Percentiles rank a stretch among this genome's conserved stretches.
Evolutionary conservation across 2,329 filamentous ascomycete genomes (phyloP).

Genomic region (Dothideomycetidae sp.): DNA sequence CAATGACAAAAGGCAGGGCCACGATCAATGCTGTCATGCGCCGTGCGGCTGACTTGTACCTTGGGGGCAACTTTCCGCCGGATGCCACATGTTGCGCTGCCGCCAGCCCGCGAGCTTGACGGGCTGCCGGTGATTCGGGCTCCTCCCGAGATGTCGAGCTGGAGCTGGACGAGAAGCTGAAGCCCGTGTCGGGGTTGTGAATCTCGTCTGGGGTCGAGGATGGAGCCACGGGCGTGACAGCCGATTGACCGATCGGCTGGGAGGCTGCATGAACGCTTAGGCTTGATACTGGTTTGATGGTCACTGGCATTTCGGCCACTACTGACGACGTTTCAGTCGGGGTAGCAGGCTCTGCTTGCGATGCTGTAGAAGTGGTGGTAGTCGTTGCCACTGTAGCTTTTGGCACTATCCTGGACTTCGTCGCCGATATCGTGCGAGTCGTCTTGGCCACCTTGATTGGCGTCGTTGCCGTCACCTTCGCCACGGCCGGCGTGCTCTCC

Average conservation of each 20-base stretch:
- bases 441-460: not conserved
- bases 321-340: not conserved
- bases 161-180: constrained; percentile 1
- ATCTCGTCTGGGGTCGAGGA: not conserved
- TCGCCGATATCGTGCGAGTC: not conserved
- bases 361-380: not conserved
- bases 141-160: no score
- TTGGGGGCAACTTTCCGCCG: constrained; percentile 6
- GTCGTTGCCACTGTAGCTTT: not conserved
- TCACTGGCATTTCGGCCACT: not conserved
- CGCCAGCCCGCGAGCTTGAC: constrained; percentile 6
- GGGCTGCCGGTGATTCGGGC: constrained; percentile 6
- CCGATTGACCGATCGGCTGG: constrained; percentile 2
- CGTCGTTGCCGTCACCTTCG: not conserved
- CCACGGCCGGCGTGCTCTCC: not conserved
- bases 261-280: not conserved
- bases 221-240: not conserved
- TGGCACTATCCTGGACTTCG: not conserved
- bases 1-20: constrained; percentile 8
- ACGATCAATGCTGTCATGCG: constrained; percentile 7
- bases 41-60: constrained; percentile 6
- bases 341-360: not conserved
- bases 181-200: constrained; percentile 5
- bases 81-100: constrained; percentile 5
- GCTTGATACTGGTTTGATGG: not conserved